Evolutionary conservation across 768 basidiomycete species (phyloP).

Genomic region (Podaxis mareebaensis): DNA sequence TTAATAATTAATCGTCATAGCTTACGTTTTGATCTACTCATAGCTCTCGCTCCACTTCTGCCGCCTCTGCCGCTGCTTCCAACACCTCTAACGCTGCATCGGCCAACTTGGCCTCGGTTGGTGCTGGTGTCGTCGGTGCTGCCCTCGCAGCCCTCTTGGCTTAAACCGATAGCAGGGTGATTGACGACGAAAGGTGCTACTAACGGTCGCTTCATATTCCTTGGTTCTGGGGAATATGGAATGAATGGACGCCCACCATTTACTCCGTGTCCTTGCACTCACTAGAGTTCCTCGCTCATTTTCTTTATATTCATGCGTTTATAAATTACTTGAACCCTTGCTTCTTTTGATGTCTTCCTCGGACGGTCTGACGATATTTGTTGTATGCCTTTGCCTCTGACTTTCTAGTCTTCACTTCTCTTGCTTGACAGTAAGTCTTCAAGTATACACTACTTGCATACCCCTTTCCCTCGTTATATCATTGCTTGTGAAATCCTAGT

Average conservation of each 20-base stretch:
- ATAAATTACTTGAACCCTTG: constrained; percentile 8
- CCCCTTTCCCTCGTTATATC: constrained; percentile 10
- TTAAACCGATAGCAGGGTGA: constrained; percentile 24
- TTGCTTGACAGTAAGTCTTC: background rate
- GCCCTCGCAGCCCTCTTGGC: constrained; percentile 44
- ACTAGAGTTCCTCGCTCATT: background rate
- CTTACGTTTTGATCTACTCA: background rate
- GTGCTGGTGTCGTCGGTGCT: constrained; percentile 43
- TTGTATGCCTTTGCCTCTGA: constrained; percentile 7
- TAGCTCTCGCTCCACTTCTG: constrained; percentile 2
- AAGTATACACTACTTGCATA: constrained; percentile 10
- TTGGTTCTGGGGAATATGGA: constrained; percentile 3
- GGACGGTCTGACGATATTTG: constrained; percentile 3
- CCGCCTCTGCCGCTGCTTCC: constrained; percentile 14
- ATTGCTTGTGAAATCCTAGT: background rate
- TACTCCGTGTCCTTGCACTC: constrained; percentile 2
- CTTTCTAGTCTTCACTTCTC: background rate
- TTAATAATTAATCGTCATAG: background rate
- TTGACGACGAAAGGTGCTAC: constrained; percentile 1
- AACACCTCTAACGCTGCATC: constrained; percentile 29
- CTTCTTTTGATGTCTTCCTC: background rate
- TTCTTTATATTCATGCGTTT: constrained; percentile 1
- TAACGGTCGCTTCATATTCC: background rate
- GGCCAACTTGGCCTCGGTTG: constrained; percentile 33
- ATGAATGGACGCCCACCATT: constrained; percentile 1